These are phyloP conservation scores for Leucoagaricus sp. DNA, from an alignment of 1,284 basidiomycete species.

Conservation along the genomic window DNA sequence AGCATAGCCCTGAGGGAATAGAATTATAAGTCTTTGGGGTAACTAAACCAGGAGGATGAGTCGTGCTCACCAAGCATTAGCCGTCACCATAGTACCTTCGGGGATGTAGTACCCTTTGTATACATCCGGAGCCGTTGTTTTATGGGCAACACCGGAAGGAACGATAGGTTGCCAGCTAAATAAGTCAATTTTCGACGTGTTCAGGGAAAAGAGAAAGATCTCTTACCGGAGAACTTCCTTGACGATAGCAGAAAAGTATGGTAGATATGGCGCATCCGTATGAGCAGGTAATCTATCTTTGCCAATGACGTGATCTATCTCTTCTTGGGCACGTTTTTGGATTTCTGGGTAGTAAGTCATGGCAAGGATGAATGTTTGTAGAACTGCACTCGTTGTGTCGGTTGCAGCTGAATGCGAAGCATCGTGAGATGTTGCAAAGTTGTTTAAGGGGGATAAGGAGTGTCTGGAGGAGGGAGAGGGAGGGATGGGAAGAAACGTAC, in stretches of 20 bases:
- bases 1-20: conserved; percentile 29
- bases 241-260: conserved; percentile 46
- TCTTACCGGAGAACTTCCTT: conserved; percentile 36
- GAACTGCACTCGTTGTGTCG: conserved; percentile 20
- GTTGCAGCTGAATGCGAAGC: not conserved
- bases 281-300: conserved; percentile 39
- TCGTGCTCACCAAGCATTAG: conserved; percentile 16
- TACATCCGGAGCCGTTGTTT: conserved; percentile 12
- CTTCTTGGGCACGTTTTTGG: conserved; percentile 16
- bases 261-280: conserved; percentile 31
- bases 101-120: conserved; percentile 19
- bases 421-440: too few species aligned
- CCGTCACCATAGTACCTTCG: conserved; percentile 6
- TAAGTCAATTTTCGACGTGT: too few species aligned
- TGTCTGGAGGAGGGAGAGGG: too few species aligned
- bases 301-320: conserved; percentile 12
- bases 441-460: too few species aligned
- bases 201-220: not conserved
- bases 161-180: conserved; percentile 6
- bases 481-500: not conserved
- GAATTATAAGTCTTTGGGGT: not conserved
- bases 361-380: conserved; percentile 28
- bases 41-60: not conserved
- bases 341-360: conserved; percentile 17
- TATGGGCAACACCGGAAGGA: conserved; percentile 8